Evolutionary conservation across 163 green algal genomes (phyloP).

Genomic region (Trebouxia gelatinosa): DNA sequence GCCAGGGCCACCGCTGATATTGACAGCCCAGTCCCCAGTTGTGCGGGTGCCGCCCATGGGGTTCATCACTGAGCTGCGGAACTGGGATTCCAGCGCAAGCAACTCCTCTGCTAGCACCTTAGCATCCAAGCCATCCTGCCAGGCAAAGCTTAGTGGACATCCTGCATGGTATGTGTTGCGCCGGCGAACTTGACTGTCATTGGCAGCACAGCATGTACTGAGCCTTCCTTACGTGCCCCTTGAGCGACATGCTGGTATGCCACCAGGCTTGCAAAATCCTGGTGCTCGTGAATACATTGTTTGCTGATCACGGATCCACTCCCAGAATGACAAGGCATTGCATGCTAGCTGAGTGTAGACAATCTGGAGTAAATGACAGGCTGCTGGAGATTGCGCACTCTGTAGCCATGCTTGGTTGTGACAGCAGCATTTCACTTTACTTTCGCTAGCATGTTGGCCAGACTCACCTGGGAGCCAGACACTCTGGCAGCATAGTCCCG

Average conservation of each 20-base stretch:
- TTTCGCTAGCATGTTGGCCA: too few relatives aligned
- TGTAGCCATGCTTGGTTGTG: too few relatives aligned
- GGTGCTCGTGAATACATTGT: too few relatives aligned
- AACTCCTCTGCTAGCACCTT: constrained; percentile 48
- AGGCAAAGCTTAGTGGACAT: neutral
- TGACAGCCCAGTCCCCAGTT: constrained; percentile 48
- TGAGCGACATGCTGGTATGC: too few relatives aligned
- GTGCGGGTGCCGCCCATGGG: constrained; percentile 29
- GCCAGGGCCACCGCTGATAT: constrained; percentile 12
- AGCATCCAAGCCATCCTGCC: constrained; percentile 40
- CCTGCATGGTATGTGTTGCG: neutral
- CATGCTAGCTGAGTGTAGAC: too few relatives aligned
- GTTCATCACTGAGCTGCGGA: constrained; percentile 33
- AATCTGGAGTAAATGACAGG: too few relatives aligned
- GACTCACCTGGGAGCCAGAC: neutral
- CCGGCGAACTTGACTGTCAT: neutral
- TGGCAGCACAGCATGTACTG: neutral
- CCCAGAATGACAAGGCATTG: too few relatives aligned
- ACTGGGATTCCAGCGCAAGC: constrained; percentile 48
- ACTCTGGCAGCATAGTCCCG: constrained; percentile 20
- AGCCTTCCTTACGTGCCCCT: too few relatives aligned
- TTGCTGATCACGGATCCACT: too few relatives aligned
- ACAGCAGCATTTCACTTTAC: too few relatives aligned
- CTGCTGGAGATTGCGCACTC: too few relatives aligned
- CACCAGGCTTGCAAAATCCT: too few relatives aligned